Conservation (phyloP, 2,329 filamentous ascomycete species). For the Domatiomyces catenatus region DNA sequence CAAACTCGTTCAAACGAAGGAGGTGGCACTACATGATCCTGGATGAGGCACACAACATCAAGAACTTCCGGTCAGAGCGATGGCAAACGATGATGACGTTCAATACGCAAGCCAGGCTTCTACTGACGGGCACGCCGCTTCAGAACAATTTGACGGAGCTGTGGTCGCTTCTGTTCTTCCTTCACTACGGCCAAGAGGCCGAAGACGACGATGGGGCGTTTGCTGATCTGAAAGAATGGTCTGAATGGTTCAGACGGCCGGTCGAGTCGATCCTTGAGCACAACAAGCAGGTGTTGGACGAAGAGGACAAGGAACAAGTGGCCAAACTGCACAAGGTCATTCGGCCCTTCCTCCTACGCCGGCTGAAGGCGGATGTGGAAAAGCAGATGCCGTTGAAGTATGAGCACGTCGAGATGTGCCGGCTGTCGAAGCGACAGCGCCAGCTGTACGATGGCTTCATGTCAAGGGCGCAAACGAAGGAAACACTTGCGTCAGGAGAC, state of each 20-base stretch:
- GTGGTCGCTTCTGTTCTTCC: slow-evolving; percentile 91
- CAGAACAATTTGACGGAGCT: slow-evolving; percentile 95
- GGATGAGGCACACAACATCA: slow-evolving; percentile 98
- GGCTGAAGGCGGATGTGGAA: slow-evolving; percentile 91
- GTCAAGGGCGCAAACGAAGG: slow-evolving; percentile 72
- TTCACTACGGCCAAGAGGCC: slow-evolving; percentile 68
- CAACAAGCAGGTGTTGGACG: slow-evolving; percentile 82
- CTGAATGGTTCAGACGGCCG: slow-evolving; percentile 87
- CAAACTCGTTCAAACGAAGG: slow-evolving; percentile 80
- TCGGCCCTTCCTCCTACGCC: slow-evolving; percentile 75
- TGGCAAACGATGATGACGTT: slow-evolving; percentile 94
- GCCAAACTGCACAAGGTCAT: slow-evolving; percentile 87
- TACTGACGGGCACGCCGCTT: slow-evolving; percentile 85
- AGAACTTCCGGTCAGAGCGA: slow-evolving; percentile 94
- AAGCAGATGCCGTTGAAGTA: slow-evolving; percentile 99
- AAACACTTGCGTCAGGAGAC: slow-evolving; percentile 79
- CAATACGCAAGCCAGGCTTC: slow-evolving; percentile 70
- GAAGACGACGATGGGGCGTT: slow-evolving; percentile 75
- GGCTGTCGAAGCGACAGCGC: slow-evolving; percentile 83
- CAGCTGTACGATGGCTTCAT: slow-evolving; percentile 96
- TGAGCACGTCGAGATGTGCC: slow-evolving; percentile 91
- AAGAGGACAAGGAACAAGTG: slow-evolving; percentile 82
- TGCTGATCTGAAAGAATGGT: slow-evolving; percentile 87
- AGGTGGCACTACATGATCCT: slow-evolving; percentile 97
- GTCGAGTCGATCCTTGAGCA: slow-evolving; percentile 94